These are phyloP conservation scores for Xenosphaeropsis pyriputrescens DNA, from an alignment of 2,329 filamentous ascomycete genomes.

Conservation along the genomic window DNA sequence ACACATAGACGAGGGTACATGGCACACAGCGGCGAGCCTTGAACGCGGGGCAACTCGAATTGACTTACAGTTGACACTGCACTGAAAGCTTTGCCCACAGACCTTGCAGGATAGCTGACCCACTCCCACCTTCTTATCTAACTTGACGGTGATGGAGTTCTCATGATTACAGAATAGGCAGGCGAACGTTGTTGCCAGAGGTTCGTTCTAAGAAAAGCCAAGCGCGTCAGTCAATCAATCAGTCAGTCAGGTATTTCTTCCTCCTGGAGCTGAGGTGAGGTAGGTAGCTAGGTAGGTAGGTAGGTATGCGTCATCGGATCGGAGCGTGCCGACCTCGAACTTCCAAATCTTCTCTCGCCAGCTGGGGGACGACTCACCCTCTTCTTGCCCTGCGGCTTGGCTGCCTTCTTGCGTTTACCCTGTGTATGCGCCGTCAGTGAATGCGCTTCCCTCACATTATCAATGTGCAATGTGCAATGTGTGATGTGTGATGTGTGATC, in stretches of 20 bases:
- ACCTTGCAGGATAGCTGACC: slow-evolving; percentile 81
- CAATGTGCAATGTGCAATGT: neutral
- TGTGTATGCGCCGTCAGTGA: slow-evolving; percentile 19
- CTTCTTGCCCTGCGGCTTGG: slow-evolving; percentile 67
- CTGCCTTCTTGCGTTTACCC: slow-evolving; percentile 88
- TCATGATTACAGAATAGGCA: slow-evolving; percentile 99
- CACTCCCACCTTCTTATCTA: slow-evolving; percentile 85
- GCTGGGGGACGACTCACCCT: slow-evolving; percentile 39
- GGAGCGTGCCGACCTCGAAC: too few relatives aligned
- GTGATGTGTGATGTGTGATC: neutral
- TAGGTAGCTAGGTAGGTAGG: neutral
- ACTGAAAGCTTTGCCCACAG: slow-evolving; percentile 89
- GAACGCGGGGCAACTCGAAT: too few relatives aligned
- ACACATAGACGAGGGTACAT: too few relatives aligned
- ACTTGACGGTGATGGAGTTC: slow-evolving; percentile 75
- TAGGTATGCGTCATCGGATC: too few relatives aligned
- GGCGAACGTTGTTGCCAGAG: slow-evolving; percentile 71
- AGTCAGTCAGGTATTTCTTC: neutral
- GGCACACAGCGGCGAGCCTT: too few relatives aligned
- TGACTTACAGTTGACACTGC: slow-evolving; percentile 72
- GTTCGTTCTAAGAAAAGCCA: slow-evolving; percentile 39
- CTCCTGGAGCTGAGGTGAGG: slow-evolving; percentile 3
- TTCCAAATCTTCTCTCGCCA: neutral
- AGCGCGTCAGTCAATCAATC: too few relatives aligned
- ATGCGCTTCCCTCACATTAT: neutral